phyloP scores from a whole-genome alignment of 2,329 filamentous ascomycete species.

The Hymenoscyphus linearis region DNA sequence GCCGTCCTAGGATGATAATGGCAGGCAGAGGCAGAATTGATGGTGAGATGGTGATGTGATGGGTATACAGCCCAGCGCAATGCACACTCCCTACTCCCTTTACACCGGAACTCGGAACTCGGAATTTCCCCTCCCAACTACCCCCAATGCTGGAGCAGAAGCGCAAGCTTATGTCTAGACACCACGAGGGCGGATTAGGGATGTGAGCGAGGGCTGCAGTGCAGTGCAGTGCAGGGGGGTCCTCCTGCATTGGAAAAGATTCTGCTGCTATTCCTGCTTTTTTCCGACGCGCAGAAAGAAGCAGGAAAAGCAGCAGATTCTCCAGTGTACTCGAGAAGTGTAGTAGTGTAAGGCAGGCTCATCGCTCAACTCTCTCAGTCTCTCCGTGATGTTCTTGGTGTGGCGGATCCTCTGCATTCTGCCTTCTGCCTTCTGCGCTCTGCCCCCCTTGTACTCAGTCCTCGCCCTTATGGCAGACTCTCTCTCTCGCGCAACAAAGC shows the following conservation, averaged over 20 bases:
- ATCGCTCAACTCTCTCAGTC: background rate
- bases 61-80: background rate
- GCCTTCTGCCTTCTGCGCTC: too few relatives aligned
- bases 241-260: too few relatives aligned
- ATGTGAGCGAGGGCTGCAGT: background rate
- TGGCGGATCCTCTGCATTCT: background rate
- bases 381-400: slow-evolving; percentile 12
- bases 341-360: background rate
- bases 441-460: slow-evolving; percentile 2
- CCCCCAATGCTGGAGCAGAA: slow-evolving; percentile 11
- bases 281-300: background rate
- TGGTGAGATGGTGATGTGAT: background rate
- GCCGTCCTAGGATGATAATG: background rate
- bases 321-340: slow-evolving; percentile 1
- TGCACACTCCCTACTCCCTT: background rate
- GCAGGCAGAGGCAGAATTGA: background rate
- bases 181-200: slow-evolving; percentile 9
- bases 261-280: too few relatives aligned
- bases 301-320: background rate
- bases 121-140: too few relatives aligned
- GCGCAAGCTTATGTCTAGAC: slow-evolving; percentile 22
- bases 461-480: background rate
- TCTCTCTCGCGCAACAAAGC: slow-evolving; percentile 13
- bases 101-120: background rate
- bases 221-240: background rate